These are phyloP conservation scores for Fragilaria crotonensis DNA, from an alignment of 108 stramenopile species.

Conservation along the genomic window DNA sequence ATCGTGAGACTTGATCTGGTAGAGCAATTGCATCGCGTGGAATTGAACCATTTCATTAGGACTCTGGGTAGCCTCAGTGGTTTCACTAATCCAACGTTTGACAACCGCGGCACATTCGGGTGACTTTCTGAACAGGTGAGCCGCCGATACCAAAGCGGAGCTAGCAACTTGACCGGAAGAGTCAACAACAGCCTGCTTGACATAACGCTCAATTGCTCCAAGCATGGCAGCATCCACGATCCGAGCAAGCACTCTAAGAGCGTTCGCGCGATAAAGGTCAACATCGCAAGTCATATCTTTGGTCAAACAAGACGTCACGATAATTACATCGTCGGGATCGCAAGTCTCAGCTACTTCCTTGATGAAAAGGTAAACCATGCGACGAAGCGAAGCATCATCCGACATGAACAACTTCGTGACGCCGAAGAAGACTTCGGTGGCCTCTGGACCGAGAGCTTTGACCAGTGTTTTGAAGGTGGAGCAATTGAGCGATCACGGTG, in stretches of 20 bases:
- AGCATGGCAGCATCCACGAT: slow-evolving; percentile 99
- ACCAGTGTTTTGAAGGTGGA: slow-evolving; percentile 82
- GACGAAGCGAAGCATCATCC: slow-evolving; percentile 76
- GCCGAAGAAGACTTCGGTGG: slow-evolving; percentile 97
- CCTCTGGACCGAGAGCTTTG: slow-evolving; percentile 74
- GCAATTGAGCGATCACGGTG: slow-evolving; percentile 96
- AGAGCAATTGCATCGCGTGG: slow-evolving; percentile 98
- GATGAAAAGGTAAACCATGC: slow-evolving; percentile 98
- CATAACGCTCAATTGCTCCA: slow-evolving; percentile 96
- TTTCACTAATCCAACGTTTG: slow-evolving; percentile 91
- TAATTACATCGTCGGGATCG: slow-evolving; percentile 98
- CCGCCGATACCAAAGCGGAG: slow-evolving; percentile 88
- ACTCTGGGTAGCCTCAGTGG: slow-evolving; percentile 87
- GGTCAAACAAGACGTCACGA: slow-evolving; percentile 94
- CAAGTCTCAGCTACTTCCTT: slow-evolving; percentile 99
- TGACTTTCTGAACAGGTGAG: slow-evolving; percentile 62
- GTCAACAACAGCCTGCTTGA: slow-evolving; percentile 99
- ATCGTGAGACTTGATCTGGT: slow-evolving; percentile 97
- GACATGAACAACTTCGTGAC: slow-evolving; percentile 99
- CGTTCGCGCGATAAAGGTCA: slow-evolving; percentile 97
- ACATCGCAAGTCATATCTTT: slow-evolving; percentile 99
- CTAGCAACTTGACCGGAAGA: slow-evolving; percentile 90
- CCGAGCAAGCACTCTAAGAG: slow-evolving; percentile 92
- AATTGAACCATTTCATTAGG: slow-evolving; percentile 97
- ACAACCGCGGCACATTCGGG: slow-evolving; percentile 81